These are phyloP conservation scores for Aspergillus haitiensis DNA, from an alignment of 495 filamentous ascomycete genomes.

Conservation along the genomic window DNA sequence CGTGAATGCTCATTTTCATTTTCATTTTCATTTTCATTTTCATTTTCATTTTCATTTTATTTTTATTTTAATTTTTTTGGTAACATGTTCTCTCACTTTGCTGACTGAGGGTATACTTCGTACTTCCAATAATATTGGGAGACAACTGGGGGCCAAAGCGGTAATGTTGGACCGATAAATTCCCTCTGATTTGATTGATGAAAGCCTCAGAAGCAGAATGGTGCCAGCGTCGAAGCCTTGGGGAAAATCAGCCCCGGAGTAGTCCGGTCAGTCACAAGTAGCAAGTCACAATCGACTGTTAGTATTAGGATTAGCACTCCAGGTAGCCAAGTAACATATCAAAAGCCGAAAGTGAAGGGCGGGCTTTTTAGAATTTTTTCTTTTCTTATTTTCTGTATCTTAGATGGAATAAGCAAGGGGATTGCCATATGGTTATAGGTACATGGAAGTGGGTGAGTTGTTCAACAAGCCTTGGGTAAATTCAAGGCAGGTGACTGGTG, in stretches of 20 bases:
- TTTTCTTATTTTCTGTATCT: background rate
- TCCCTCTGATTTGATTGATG: background rate
- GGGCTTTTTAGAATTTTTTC: background rate
- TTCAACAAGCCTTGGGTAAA: too few relatives aligned
- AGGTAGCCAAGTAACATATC: background rate
- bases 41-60: too few relatives aligned
- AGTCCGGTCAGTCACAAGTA: background rate
- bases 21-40: too few relatives aligned
- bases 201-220: slow-evolving; percentile 1
- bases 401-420: slow-evolving; percentile 4
- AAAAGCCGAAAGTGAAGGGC: background rate
- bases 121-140: too few relatives aligned
- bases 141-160: background rate
- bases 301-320: background rate
- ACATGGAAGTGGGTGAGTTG: background rate
- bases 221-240: slow-evolving; percentile 4
- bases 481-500: too few relatives aligned
- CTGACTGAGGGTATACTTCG: too few relatives aligned
- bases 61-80: too few relatives aligned
- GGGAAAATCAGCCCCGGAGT: background rate
- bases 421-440: background rate
- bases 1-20: background rate
- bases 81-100: too few relatives aligned
- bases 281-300: background rate
- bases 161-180: background rate